Evolutionary conservation across 768 basidiomycete species (phyloP).

Genomic region (Podaxis pistillaris): DNA sequence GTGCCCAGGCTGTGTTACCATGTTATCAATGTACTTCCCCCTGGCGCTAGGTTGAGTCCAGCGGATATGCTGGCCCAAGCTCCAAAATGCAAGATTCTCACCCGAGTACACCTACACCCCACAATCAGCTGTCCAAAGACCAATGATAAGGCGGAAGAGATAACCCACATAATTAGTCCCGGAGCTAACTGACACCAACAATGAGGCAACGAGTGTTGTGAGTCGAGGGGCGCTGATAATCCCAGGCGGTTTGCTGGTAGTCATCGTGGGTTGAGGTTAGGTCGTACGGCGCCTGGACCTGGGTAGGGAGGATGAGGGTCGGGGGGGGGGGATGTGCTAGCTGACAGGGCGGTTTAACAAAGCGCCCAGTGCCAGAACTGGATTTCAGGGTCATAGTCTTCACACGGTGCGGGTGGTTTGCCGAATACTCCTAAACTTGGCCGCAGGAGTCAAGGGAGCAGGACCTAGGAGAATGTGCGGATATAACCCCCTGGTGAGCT

Average conservation of each 20-base stretch:
- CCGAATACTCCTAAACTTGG: background rate
- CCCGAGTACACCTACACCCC: slow-evolving; percentile 39
- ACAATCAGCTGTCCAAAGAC: slow-evolving; percentile 4
- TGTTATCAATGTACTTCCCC: background rate
- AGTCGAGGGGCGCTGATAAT: slow-evolving; percentile 40
- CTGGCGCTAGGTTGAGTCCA: background rate
- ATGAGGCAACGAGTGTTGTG: slow-evolving; percentile 51
- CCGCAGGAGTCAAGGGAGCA: background rate
- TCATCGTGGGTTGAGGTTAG: slow-evolving; percentile 16
- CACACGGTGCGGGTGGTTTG: background rate
- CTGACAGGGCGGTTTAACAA: background rate
- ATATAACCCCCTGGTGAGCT: background rate
- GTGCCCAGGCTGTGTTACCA: slow-evolving; percentile 65
- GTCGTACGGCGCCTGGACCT: background rate
- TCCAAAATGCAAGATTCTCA: slow-evolving; percentile 20
- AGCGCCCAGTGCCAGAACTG: background rate
- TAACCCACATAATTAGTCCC: slow-evolving; percentile 74
- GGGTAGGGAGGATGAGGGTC: background rate
- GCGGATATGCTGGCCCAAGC: background rate
- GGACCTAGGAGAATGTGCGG: background rate
- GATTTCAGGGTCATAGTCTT: slow-evolving; percentile 3
- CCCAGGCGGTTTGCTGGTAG: slow-evolving; percentile 23
- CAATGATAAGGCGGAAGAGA: background rate
- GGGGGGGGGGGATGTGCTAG: background rate
- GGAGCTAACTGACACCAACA: slow-evolving; percentile 59